phyloP scores from a whole-genome alignment of 192 early-diverging fungal species.

The Dissophora ornata region DNA sequence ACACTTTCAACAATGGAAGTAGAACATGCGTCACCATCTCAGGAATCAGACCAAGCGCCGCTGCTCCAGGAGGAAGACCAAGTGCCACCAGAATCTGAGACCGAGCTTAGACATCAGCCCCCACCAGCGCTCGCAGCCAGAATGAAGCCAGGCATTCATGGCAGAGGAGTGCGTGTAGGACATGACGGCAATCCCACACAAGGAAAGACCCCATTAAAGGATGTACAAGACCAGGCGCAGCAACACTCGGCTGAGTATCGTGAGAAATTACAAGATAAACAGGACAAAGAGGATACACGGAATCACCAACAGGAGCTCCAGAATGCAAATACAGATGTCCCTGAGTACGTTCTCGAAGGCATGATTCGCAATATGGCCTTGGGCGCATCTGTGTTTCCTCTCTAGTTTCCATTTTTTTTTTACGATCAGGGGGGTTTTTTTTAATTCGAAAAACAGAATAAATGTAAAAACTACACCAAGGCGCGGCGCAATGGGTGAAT shows the following conservation, averaged over 20 bases:
- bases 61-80: neutral
- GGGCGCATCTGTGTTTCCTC: conserved; percentile 19
- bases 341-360: conserved; percentile 24
- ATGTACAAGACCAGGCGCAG: conserved; percentile 24
- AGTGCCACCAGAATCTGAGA: neutral
- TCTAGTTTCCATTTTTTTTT: conserved; percentile 5
- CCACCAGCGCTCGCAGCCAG: conserved; percentile 28
- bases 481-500: too few species aligned
- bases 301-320: neutral
- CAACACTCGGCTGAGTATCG: conserved; percentile 4
- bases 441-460: too few species aligned
- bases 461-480: too few species aligned
- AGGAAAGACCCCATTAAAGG: conserved; percentile 12
- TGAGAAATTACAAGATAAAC: neutral
- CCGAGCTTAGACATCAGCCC: neutral
- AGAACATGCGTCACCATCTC: too few species aligned
- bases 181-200: conserved; percentile 23
- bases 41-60: too few species aligned
- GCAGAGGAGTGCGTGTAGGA: conserved; percentile 9
- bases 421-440: too few species aligned
- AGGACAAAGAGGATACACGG: neutral
- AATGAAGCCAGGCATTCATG: conserved; percentile 28
- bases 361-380: conserved; percentile 41
- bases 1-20: too few species aligned
- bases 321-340: neutral